These are phyloP conservation scores for Solanum aculeatissimum DNA, from an alignment of 305 asterid species.

Conservation along the genomic window DNA sequence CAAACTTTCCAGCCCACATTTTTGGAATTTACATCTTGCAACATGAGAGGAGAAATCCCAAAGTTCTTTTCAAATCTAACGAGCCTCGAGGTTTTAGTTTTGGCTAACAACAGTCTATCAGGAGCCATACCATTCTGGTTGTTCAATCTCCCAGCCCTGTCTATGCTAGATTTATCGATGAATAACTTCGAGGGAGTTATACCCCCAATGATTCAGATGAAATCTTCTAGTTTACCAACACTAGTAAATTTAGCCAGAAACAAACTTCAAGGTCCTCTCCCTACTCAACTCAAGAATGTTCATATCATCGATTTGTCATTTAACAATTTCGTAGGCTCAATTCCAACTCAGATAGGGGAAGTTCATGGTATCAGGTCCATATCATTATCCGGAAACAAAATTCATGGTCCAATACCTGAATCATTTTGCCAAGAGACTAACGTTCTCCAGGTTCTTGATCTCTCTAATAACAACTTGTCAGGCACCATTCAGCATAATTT, in stretches of 20 bases:
- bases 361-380: neutral
- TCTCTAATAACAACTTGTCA: neutral
- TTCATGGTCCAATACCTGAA: neutral
- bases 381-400: neutral
- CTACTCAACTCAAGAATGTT: neutral
- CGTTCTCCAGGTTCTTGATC: slow-evolving; percentile 3
- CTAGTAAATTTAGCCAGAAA: neutral
- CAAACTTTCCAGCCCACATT: neutral
- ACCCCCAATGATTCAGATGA: slow-evolving; percentile 2
- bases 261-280: neutral
- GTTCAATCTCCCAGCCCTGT: slow-evolving; percentile 1
- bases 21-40: neutral
- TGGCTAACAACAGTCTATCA: slow-evolving; percentile 1
- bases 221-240: neutral
- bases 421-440: slow-evolving; percentile 1
- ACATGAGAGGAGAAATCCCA: neutral
- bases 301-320: neutral
- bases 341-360: neutral
- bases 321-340: neutral
- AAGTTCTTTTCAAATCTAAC: neutral
- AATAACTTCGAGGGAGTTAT: slow-evolving; percentile 1
- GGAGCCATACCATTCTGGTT: slow-evolving; percentile 5
- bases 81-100: neutral
- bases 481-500: neutral
- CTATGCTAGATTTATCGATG: neutral